Conservation (phyloP, 1,284 basidiomycete genomes). For the Mycosarcoma maydis region DNA sequence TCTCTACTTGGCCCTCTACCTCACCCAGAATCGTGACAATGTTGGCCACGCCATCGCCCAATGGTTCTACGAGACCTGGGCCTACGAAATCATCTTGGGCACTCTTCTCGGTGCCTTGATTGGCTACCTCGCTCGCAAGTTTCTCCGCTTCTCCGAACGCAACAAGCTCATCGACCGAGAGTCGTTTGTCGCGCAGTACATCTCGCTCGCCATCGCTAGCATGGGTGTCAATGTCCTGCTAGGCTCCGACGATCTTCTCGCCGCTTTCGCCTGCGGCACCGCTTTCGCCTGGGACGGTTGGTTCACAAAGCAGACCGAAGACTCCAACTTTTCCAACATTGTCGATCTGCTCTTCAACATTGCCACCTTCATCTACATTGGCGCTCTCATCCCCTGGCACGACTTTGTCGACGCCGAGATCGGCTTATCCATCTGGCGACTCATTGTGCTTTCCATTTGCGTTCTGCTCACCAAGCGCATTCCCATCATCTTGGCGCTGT, state of each 20-base stretch:
- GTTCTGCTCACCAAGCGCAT: conserved; percentile 63
- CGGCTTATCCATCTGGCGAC: conserved; percentile 58
- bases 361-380: conserved; percentile 67
- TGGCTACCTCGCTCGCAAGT: conserved; percentile 84
- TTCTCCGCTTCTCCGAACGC: conserved; percentile 94
- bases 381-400: conserved; percentile 65
- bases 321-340: conserved; percentile 87
- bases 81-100: conserved; percentile 85
- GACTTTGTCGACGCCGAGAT: conserved; percentile 53
- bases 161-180: conserved; percentile 92
- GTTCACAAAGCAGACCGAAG: conserved; percentile 93
- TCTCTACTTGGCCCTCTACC: conserved; percentile 89
- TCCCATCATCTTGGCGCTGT: conserved; percentile 62
- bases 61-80: conserved; percentile 66
- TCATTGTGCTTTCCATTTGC: conserved; percentile 60
- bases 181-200: conserved; percentile 88
- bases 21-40: conserved; percentile 77
- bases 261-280: conserved; percentile 92
- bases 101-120: conserved; percentile 80
- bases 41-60: conserved; percentile 72
- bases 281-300: conserved; percentile 95
- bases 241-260: conserved; percentile 65
- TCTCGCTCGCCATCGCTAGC: conserved; percentile 82
- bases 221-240: conserved; percentile 72
- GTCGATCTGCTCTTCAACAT: conserved; percentile 78